These are phyloP conservation scores for Tilletia indica DNA, from an alignment of 1,284 basidiomycete genomes.

Conservation along the genomic window DNA sequence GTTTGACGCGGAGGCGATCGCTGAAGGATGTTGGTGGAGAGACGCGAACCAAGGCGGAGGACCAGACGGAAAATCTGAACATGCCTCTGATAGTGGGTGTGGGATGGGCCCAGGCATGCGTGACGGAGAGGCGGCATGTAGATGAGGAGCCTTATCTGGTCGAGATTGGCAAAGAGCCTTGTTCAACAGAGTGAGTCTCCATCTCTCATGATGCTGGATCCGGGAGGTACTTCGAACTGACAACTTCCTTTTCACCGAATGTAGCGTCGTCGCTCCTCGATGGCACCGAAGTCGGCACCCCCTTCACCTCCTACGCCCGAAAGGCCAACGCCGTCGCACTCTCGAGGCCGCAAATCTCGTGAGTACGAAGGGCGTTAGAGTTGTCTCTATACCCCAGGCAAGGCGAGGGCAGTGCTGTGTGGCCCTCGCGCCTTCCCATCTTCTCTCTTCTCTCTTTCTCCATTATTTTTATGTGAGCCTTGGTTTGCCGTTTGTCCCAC, in stretches of 20 bases:
- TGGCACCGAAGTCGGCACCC: constrained; percentile 33
- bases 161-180: constrained; percentile 49
- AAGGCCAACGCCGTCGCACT: background rate
- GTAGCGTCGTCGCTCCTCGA: constrained; percentile 32
- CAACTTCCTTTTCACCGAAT: background rate
- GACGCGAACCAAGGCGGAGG: background rate
- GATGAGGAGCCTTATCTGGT: constrained; percentile 44
- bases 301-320: constrained; percentile 23
- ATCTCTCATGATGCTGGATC: background rate
- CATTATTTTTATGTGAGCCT: constrained; percentile 13
- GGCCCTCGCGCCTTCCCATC: constrained; percentile 54
- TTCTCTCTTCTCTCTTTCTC: constrained; percentile 35
- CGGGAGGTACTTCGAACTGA: background rate
- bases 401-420: background rate
- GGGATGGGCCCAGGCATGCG: constrained; percentile 41
- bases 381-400: background rate
- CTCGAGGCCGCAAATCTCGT: constrained; percentile 30
- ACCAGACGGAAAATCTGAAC: background rate
- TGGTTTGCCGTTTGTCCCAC: background rate
- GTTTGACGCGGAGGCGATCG: background rate
- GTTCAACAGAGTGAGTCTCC: constrained; percentile 37
- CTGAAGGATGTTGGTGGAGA: background rate
- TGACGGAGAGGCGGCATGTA: constrained; percentile 34
- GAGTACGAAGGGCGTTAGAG: constrained; percentile 25
- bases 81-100: constrained; percentile 44